Percentiles rank a stretch among this genome's conserved stretches.
Conservation (phyloP, 306 rosid genomes). For the Albizia julibrissin region DNA sequence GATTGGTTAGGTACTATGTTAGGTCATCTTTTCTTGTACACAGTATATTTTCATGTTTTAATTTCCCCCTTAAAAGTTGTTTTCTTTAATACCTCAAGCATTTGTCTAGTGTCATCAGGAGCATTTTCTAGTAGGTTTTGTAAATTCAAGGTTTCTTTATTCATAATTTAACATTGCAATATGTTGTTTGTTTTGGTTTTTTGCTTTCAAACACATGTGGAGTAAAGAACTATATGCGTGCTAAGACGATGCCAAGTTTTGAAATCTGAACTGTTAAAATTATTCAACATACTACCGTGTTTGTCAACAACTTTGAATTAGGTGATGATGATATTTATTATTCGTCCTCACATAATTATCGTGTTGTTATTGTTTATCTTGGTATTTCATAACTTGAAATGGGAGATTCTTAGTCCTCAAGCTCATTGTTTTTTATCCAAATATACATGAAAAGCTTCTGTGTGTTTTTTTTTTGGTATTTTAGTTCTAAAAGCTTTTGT, state of each 20-base stretch:
- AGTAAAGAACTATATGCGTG: conserved; percentile 27
- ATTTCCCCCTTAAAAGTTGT: background rate
- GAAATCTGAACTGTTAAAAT: conserved; percentile 12
- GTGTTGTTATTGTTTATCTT: background rate
- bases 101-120: background rate
- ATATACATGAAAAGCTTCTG: conserved; percentile 12
- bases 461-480: conserved; percentile 20
- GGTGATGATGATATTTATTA: conserved; percentile 2
- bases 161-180: background rate
- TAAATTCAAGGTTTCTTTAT: background rate
- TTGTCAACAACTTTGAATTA: conserved; percentile 22
- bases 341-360: conserved; percentile 21
- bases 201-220: background rate
- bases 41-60: conserved; percentile 4
- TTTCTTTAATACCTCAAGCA: background rate
- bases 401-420: background rate
- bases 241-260: conserved; percentile 3
- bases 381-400: conserved; percentile 3
- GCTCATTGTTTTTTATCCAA: background rate
- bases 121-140: conserved; percentile 13
- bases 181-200: conserved; percentile 26
- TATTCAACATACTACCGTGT: conserved; percentile 22
- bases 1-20: conserved; percentile 34
- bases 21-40: conserved; percentile 13
- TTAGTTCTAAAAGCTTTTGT: conserved; percentile 15